phyloP scores from a whole-genome alignment of 352 stramenopile genomes.

The Globisporangium spinosum region DNA sequence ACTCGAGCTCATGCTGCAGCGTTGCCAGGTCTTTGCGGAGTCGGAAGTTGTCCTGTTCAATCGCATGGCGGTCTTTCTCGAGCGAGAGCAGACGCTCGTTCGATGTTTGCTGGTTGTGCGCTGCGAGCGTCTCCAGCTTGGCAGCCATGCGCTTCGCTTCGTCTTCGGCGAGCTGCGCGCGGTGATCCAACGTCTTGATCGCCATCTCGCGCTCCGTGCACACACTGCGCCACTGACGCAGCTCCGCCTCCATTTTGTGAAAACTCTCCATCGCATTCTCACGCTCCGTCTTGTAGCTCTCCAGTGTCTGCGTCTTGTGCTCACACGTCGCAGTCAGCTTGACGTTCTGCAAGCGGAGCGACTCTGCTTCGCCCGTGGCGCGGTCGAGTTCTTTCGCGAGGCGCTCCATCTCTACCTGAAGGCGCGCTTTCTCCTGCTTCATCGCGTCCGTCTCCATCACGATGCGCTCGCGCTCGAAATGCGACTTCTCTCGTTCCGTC shows the following conservation, averaged over 20 bases:
- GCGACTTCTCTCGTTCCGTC: conserved; percentile 48
- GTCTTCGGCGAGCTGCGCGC: conserved; percentile 35
- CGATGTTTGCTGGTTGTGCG: conserved; percentile 40
- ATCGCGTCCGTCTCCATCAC: conserved; percentile 40
- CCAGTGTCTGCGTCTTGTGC: conserved; percentile 49
- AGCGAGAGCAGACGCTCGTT: conserved; percentile 54
- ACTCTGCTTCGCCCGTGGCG: conserved; percentile 36
- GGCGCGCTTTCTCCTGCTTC: conserved; percentile 42
- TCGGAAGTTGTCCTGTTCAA: conserved; percentile 54
- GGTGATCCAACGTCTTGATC: conserved; percentile 40
- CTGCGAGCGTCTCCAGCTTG: conserved; percentile 35
- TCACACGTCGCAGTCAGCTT: conserved; percentile 52
- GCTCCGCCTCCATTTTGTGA: conserved; percentile 42
- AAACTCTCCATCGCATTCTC: conserved; percentile 40
- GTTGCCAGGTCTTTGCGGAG: conserved; percentile 42
- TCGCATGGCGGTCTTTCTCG: conserved; percentile 45
- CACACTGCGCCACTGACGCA: conserved; percentile 36
- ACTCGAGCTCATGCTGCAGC: conserved; percentile 48
- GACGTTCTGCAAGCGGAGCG: conserved; percentile 46
- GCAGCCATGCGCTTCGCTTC: conserved; percentile 40
- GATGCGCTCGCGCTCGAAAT: conserved; percentile 58
- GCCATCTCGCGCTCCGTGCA: conserved; percentile 39
- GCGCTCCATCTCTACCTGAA: conserved; percentile 49
- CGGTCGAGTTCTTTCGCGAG: conserved; percentile 46
- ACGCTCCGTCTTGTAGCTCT: conserved; percentile 41